Evolutionary conservation across 805 yeast genomes (phyloP), one percentile per base, ranked within the genome.

Genomic region (Ogataea degrootiae): DNA sequence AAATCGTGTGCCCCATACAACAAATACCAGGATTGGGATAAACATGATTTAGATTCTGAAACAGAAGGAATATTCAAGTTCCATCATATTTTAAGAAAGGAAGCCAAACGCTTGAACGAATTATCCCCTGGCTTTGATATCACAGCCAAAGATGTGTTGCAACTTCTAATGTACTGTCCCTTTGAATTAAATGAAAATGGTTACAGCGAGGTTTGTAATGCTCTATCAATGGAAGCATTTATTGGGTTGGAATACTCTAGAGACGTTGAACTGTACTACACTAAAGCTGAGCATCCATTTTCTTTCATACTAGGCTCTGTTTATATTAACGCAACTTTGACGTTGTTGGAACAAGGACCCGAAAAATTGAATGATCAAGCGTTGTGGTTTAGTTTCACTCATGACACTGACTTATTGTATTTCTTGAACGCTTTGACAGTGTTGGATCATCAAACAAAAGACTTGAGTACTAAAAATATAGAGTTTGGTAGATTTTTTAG

Each of bases 181-280:
- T 87, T 74, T 61, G 96, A 87, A 65, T 66, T 85, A 40, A 86
- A 85, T 47, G 85, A 80, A 9, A 73, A 72, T 47, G 95, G 94
- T 9, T 62, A 66, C 46, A 84, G 94, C 15, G 73, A 75, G 34
- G 79, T 86, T 52, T 87, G 95, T 65, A 73, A 74, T 36, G 71
- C 84, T 33, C 81, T 87, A 67, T 83, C 88, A 38, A 74, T 74
- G 55, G 81, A 81, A 22, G 92, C 87, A 51, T 82, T 80, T 71
- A 66, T 83, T 44, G 77, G 75, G 35, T 76, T 74, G 55, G 81
- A 81, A 43, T 88, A 87, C 65, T 69, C 74, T 19, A 70, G 70
- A 29, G 91, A 86, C 52, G 67, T 85, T 38, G 66, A 63, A 43
- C 74, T 76, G 57, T 87, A 78, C 68, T 85, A 85, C 61, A 66